phyloP scores from a whole-genome alignment of 257 asterid genomes.

The Gardenia jasminoides region DNA sequence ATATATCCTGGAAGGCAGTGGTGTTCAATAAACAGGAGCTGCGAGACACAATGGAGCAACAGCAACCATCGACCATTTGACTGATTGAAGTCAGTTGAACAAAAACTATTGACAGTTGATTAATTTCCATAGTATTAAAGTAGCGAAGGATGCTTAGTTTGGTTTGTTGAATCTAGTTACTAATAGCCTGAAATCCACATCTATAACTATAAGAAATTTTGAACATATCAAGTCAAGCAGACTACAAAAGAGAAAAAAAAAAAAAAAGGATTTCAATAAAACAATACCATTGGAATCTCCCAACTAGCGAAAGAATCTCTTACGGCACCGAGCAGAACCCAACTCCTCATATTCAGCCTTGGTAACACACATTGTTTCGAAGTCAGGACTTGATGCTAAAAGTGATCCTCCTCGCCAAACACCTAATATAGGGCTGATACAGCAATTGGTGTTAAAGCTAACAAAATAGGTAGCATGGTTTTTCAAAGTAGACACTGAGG shows the following conservation, averaged over 20 bases:
- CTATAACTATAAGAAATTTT: background rate
- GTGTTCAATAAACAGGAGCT: no score
- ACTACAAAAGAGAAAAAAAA: background rate
- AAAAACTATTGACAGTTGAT: no score
- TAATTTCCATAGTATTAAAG: background rate
- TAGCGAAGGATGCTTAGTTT: background rate
- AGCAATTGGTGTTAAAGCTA: constrained; percentile 13
- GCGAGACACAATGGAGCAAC: no score
- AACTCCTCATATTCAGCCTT: constrained; percentile 96
- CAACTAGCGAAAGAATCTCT: constrained; percentile 78
- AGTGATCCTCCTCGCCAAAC: constrained; percentile 99
- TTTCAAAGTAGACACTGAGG: constrained; percentile 14
- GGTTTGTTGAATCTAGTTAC: background rate
- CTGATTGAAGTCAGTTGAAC: no score
- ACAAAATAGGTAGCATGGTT: constrained; percentile 9
- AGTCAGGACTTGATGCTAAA: constrained; percentile 94
- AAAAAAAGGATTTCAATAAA: background rate
- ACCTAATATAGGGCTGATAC: constrained; percentile 80
- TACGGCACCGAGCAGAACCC: constrained; percentile 83
- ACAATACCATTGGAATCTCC: background rate
- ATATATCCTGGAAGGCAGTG: no score
- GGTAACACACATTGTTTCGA: constrained; percentile 89
- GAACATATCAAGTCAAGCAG: background rate
- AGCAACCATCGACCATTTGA: no score
- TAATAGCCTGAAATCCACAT: background rate